Evolutionary conservation across 306 rosid genomes (phyloP).

Genomic region (Hippophae tibetana): DNA sequence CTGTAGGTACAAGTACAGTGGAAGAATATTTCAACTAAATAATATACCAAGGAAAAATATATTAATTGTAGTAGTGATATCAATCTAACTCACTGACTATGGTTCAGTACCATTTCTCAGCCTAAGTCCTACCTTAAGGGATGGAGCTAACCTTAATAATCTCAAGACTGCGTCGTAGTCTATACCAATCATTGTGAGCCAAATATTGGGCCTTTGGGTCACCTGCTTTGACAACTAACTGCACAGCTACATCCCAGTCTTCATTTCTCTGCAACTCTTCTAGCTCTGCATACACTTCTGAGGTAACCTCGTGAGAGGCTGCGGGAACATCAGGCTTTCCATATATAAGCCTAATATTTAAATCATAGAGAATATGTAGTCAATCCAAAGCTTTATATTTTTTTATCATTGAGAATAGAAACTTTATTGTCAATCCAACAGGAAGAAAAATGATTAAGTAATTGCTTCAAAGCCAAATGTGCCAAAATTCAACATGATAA

Average conservation of each 20-base stretch:
- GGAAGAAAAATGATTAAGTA: background rate
- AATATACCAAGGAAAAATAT: background rate
- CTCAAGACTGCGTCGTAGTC: conserved; percentile 81
- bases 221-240: conserved; percentile 80
- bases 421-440: background rate
- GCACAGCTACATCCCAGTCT: conserved; percentile 82
- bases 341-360: conserved; percentile 54
- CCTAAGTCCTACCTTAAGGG: too few relatives aligned
- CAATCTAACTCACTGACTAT: too few relatives aligned
- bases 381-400: background rate
- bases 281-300: conserved; percentile 51
- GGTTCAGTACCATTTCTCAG: too few relatives aligned
- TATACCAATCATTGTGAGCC: conserved; percentile 74
- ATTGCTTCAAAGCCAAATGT: background rate
- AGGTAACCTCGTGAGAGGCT: conserved; percentile 53
- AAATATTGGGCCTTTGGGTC: conserved; percentile 62
- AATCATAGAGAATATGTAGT: conserved; percentile 13
- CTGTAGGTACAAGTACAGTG: background rate
- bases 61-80: background rate
- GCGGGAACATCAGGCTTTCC: conserved; percentile 94
- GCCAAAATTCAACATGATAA: background rate
- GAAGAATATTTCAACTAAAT: background rate
- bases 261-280: conserved; percentile 50
- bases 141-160: conserved; percentile 54
- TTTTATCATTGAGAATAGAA: too few relatives aligned